Evolutionary conservation across 371 early-diverging fungal species (phyloP).

Genomic region (Rhizopus stolonifer): DNA sequence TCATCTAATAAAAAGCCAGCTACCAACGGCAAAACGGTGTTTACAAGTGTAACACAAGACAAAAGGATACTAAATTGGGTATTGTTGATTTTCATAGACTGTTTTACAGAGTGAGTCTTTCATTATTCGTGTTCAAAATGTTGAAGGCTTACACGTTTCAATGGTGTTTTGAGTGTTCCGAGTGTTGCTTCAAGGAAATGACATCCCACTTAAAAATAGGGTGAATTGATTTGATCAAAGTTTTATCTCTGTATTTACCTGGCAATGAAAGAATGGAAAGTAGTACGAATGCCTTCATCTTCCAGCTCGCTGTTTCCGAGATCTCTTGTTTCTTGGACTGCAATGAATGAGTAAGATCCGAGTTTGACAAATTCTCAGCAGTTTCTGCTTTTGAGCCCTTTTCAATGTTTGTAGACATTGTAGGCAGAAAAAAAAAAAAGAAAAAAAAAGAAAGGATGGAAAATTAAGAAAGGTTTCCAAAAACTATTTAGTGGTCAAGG

Average conservation of each 20-base stretch:
- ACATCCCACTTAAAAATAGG: constrained; percentile 28
- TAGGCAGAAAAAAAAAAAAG: constrained; percentile 1
- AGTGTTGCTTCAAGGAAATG: constrained; percentile 46
- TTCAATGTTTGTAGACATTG: neutral
- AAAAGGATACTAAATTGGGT: constrained; percentile 70
- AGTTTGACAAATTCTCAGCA: neutral
- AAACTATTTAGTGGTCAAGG: neutral
- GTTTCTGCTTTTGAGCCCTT: neutral
- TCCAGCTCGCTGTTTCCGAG: constrained; percentile 10
- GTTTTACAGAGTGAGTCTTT: neutral
- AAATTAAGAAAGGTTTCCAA: neutral
- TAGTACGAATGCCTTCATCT: constrained; percentile 21
- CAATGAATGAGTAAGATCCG: constrained; percentile 4
- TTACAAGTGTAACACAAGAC: constrained; percentile 69
- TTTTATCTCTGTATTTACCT: constrained; percentile 60
- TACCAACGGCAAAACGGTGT: constrained; percentile 66
- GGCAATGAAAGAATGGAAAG: constrained; percentile 23
- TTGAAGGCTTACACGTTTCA: constrained; percentile 34
- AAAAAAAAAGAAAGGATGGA: constrained; percentile 1
- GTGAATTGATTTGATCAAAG: constrained; percentile 62
- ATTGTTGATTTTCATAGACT: constrained; percentile 61
- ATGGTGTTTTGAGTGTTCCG: constrained; percentile 41
- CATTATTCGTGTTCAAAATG: neutral
- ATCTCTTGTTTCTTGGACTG: constrained; percentile 4
- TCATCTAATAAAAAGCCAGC: constrained; percentile 63